Evolutionary conservation across 208 protist genomes (phyloP).

Genomic region (Angomonas deanei): DNA sequence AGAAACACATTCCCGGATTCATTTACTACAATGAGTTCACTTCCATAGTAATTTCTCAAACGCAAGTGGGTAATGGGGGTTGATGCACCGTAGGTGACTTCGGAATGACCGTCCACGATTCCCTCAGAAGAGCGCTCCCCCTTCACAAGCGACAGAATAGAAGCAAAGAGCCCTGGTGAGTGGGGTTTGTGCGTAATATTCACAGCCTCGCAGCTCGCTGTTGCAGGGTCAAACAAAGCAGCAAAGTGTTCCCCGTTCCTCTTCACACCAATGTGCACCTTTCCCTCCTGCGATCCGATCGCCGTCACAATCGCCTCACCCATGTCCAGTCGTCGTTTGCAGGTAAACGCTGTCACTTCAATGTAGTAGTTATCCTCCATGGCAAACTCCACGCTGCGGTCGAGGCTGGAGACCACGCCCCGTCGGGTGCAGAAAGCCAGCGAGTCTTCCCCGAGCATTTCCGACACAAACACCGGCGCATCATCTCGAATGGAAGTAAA

Average conservation of each 20-base stretch:
- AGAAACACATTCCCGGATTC: conserved; percentile 52
- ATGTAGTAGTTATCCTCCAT: conserved; percentile 36
- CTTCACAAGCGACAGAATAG: conserved; percentile 7
- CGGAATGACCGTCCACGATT: not conserved
- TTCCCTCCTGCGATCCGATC: conserved; percentile 47
- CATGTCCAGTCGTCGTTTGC: conserved; percentile 30
- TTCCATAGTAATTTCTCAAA: conserved; percentile 32
- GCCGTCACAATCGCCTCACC: conserved; percentile 39
- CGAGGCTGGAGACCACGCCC: conserved; percentile 70
- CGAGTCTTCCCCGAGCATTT: conserved; percentile 57
- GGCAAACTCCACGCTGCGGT: conserved; percentile 72
- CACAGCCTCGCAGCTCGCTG: not conserved
- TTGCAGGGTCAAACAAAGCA: conserved; percentile 29
- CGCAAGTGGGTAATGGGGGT: conserved; percentile 45
- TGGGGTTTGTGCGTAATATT: not conserved
- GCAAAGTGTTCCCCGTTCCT: conserved; percentile 49
- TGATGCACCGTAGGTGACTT: conserved; percentile 2
- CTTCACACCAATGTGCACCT: conserved; percentile 60
- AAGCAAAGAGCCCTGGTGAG: conserved; percentile 7
- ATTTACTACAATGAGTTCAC: conserved; percentile 43
- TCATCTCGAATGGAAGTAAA: conserved; percentile 51
- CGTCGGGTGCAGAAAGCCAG: conserved; percentile 75
- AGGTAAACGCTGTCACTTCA: conserved; percentile 54
- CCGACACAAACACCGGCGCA: conserved; percentile 62
- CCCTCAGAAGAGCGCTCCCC: not conserved